Evolutionary conservation across 306 rosid genomes (phyloP), one percentile per base, ranked within the genome.

Genomic region (Cajanus cajan): DNA sequence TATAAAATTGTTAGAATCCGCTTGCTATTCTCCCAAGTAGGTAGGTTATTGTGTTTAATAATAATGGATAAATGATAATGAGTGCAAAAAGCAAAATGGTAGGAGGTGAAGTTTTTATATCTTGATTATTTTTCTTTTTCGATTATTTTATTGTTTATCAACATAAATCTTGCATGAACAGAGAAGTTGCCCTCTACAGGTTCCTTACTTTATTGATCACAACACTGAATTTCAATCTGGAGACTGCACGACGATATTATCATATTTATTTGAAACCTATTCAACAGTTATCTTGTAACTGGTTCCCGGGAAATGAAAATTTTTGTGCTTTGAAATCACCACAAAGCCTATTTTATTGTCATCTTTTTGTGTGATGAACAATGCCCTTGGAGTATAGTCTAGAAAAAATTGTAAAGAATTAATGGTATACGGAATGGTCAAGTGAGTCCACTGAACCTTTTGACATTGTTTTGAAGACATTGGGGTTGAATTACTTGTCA

Each of bases 171-270:
- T 52, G 71, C 44, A 41, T 82, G 66, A 77, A 43, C 54, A 4
- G 18, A 73, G 45, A 47, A 31, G 13, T 50, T 78, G 33, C 82
- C 8, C 50, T 57, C 70, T 72, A 51, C 89, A 94, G 98, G 97
- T 92, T 44, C 98, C 94, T 24, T 90, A 82, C 85, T 74, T 94
- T 51, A 77, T 94, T 57, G 98, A 94, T 84, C 93, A 88, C 69
- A 92, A 80, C 79, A 89, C 94, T 45, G 93, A 92, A 78, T 84
- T 86, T 80, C 85, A 80, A 40, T 85, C 90, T 25, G 93, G 94
- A 31, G 91, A 88, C 85, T 89, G 83, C 85, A 83, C 81, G 89
- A 83, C 73, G 78, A 94, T 92, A 77, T 82, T 94, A 71, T 74
- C 90, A 13, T 85, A 92, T 82, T 82, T 94, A 86, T 92, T 92